These are phyloP conservation scores for Eucalyptus cloeziana DNA, from an alignment of 345 rosid species.

Conservation along the genomic window DNA sequence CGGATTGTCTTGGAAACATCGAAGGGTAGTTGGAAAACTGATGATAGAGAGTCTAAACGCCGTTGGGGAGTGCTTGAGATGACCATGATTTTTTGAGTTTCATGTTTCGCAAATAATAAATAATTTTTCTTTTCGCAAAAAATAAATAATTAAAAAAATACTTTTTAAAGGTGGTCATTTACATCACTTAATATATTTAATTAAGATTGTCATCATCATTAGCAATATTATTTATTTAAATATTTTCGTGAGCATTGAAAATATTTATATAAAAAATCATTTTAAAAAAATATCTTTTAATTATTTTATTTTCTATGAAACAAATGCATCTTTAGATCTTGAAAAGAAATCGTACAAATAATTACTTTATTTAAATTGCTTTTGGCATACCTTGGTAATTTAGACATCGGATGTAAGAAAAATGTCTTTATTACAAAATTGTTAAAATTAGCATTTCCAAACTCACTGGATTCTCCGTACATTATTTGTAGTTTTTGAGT, in stretches of 20 bases:
- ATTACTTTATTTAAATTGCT: not conserved
- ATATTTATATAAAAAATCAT: no score
- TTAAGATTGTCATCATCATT: no score
- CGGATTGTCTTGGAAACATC: not conserved
- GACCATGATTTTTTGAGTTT: not conserved
- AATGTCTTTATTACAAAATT: not conserved
- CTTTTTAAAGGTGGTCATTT: no score
- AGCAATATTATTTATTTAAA: no score
- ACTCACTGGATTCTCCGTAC: rapidly evolving
- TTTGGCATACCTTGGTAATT: rapidly evolving
- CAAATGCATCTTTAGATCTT: rapidly evolving
- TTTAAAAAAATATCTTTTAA: no score
- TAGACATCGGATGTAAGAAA: rapidly evolving
- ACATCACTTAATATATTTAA: no score
- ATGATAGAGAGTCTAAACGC: not conserved
- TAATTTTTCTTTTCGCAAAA: not conserved
- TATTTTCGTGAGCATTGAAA: no score
- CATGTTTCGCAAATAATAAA: not conserved
- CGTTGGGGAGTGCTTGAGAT: not conserved
- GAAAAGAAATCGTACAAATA: rapidly evolving
- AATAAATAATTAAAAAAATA: no score
- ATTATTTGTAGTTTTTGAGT: not conserved
- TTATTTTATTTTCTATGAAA: no score
- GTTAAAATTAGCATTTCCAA: not conserved
- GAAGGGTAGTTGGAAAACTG: not conserved